These are phyloP conservation scores for Xerocomellus intermedius DNA, from an alignment of 768 basidiomycete species.

Conservation along the genomic window DNA sequence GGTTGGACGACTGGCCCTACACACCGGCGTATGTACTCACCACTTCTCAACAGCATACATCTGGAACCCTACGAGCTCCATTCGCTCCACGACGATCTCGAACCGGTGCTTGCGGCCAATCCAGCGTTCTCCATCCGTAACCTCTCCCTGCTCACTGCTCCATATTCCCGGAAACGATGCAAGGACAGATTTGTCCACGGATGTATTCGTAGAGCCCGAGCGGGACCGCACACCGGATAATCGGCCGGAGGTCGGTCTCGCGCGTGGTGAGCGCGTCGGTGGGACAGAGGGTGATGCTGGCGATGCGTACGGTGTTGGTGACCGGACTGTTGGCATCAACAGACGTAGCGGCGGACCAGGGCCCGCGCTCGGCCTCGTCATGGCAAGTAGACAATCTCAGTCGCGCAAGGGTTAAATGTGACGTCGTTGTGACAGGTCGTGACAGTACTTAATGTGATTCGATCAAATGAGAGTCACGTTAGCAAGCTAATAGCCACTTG, in stretches of 20 bases:
- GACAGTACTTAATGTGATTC: slow-evolving; percentile 14
- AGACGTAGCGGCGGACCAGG: slow-evolving; percentile 18
- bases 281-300: slow-evolving; percentile 12
- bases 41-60: slow-evolving; percentile 88
- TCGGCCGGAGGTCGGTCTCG: slow-evolving; percentile 23
- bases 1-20: neutral
- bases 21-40: slow-evolving; percentile 36
- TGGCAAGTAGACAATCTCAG: slow-evolving; percentile 1
- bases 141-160: slow-evolving; percentile 12
- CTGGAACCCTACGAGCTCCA: slow-evolving; percentile 62
- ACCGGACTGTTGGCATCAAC: slow-evolving; percentile 36
- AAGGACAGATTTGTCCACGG: slow-evolving; percentile 14
- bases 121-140: slow-evolving; percentile 38
- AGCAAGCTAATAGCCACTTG: neutral
- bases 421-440: slow-evolving; percentile 11
- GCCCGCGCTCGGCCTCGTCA: slow-evolving; percentile 17
- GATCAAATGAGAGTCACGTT: slow-evolving; percentile 3
- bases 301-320: slow-evolving; percentile 9
- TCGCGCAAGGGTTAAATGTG: slow-evolving; percentile 2
- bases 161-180: slow-evolving; percentile 2
- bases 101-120: slow-evolving; percentile 47
- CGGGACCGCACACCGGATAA: slow-evolving; percentile 33
- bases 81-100: slow-evolving; percentile 45
- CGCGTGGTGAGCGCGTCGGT: slow-evolving; percentile 25
- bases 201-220: slow-evolving; percentile 31